Conservation (phyloP, 495 filamentous ascomycete species). For the Polyplosphaeria fusca region DNA sequence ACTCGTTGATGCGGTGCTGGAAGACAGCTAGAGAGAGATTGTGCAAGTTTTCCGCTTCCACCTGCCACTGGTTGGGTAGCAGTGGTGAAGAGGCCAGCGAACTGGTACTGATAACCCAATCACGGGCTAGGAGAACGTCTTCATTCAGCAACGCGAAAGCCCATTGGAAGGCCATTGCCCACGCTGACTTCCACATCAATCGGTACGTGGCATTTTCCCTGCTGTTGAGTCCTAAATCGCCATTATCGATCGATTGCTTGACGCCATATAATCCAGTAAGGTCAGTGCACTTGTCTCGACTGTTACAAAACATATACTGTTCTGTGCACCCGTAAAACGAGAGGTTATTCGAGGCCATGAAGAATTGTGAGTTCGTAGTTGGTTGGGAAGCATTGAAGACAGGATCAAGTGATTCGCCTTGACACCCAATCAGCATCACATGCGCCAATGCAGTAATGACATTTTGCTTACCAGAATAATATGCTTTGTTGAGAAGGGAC, state of each 20-base stretch:
- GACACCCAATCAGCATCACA: no score
- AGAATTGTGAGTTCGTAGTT: not conserved
- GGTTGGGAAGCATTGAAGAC: constrained; percentile 10
- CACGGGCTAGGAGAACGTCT: constrained; percentile 12
- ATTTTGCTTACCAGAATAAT: no score
- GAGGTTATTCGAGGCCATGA: not conserved
- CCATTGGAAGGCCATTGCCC: constrained; percentile 21
- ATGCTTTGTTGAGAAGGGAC: constrained; percentile 13
- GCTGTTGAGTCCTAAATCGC: constrained; percentile 1
- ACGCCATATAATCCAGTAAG: constrained; percentile 22
- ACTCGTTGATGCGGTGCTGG: constrained; percentile 23
- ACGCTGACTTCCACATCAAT: constrained; percentile 25
- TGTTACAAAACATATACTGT: constrained; percentile 30
- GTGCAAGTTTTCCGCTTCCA: constrained; percentile 26
- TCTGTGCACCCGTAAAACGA: constrained; percentile 23
- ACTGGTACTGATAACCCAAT: constrained; percentile 7
- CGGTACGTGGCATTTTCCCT: constrained; percentile 2
- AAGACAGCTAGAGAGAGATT: constrained; percentile 25
- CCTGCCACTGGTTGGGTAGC: constrained; percentile 14
- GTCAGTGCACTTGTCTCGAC: constrained; percentile 5
- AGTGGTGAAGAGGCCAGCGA: constrained; percentile 12
- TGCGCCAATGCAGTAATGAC: no score
- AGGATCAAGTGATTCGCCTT: constrained; percentile 9
- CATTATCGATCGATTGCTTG: constrained; percentile 3
- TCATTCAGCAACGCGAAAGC: constrained; percentile 2